These are phyloP conservation scores for Asterochloris erici DNA, from an alignment of 139 green algal species.

Conservation along the genomic window DNA sequence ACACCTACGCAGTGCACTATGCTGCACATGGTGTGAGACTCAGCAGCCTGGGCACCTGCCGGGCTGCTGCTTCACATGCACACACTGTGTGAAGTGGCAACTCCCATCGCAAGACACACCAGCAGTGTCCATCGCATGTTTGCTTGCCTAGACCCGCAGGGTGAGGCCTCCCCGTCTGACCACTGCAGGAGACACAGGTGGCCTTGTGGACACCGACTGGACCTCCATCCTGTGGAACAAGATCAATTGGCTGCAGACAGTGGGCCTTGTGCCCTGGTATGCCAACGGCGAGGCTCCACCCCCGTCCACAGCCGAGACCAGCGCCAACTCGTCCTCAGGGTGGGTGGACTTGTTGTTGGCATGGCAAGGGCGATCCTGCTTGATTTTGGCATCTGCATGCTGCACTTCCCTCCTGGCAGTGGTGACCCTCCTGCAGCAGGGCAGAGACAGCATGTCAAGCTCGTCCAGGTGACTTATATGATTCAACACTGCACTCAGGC, in stretches of 20 bases:
- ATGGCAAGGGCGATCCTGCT: too few relatives aligned
- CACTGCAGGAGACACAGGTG: slow-evolving; percentile 3
- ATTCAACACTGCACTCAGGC: too few relatives aligned
- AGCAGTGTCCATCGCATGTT: not conserved
- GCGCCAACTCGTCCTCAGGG: not conserved
- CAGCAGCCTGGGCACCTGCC: not conserved
- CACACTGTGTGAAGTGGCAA: not conserved
- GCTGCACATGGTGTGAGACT: not conserved
- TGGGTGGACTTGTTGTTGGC: not conserved
- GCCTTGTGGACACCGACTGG: slow-evolving; percentile 22
- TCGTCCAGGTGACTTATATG: too few relatives aligned
- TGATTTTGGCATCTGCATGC: too few relatives aligned
- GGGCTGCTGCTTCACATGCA: not conserved
- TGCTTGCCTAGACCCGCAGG: too few relatives aligned
- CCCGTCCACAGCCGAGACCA: not conserved
- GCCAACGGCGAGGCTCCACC: not conserved
- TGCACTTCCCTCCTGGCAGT: too few relatives aligned
- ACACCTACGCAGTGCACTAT: not conserved
- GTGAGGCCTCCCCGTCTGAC: too few relatives aligned
- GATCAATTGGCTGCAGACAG: slow-evolving; percentile 7
- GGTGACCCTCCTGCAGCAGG: too few relatives aligned
- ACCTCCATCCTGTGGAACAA: slow-evolving; percentile 25
- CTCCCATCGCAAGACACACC: not conserved
- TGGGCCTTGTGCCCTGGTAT: slow-evolving; percentile 24
- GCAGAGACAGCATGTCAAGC: too few relatives aligned